phyloP scores from a whole-genome alignment of 371 early-diverging fungal species.

The Smittium culicis region DNA sequence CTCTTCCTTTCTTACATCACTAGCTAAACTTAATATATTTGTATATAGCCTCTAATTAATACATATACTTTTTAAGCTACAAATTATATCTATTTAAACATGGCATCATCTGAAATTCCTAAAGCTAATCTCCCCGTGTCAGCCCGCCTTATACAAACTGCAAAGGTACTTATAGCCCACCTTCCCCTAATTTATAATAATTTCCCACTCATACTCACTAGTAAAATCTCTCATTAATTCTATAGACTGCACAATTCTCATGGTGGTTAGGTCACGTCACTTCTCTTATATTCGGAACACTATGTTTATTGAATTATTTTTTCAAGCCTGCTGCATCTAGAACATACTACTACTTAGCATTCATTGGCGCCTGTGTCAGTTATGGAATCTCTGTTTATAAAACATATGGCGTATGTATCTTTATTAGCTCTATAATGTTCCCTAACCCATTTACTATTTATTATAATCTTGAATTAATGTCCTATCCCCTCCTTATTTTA shows the following conservation, averaged over 20 bases:
- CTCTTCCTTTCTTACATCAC: no score
- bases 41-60: no score
- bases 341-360: slow-evolving; percentile 43
- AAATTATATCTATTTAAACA: no score
- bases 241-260: slow-evolving; percentile 23
- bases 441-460: slow-evolving; percentile 6
- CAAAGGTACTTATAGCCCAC: no score
- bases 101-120: neutral
- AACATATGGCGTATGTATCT: slow-evolving; percentile 31
- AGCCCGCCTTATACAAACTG: neutral
- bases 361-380: slow-evolving; percentile 53
- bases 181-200: no score
- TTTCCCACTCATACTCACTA: no score
- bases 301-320: slow-evolving; percentile 22
- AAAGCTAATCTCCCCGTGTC: neutral
- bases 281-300: slow-evolving; percentile 18
- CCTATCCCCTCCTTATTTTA: neutral
- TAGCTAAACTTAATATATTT: no score
- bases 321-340: slow-evolving; percentile 21
- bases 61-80: no score
- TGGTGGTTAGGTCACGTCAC: slow-evolving; percentile 32
- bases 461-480: slow-evolving; percentile 8
- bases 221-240: no score
- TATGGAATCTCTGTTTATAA: slow-evolving; percentile 82
- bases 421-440: neutral